Base-by-base conservation (phyloP, 257 asterid species). In the Oldenlandia corymbosa region DNA sequence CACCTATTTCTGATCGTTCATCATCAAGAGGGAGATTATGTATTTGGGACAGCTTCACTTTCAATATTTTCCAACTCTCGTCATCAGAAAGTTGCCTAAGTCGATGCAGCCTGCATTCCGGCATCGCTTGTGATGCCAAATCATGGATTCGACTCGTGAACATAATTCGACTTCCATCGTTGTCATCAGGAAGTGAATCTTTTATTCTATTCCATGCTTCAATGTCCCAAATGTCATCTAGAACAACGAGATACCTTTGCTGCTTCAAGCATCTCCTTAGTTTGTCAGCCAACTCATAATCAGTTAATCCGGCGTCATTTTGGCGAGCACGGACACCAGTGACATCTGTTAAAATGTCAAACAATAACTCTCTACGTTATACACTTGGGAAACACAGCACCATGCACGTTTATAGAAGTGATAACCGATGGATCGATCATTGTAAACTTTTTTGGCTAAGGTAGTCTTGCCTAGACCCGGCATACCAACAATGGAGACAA, bases 171-270 rank as follows among this genome's bases (percentile, higher is more conserved):
- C 75, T 71, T 32, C 49, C 58, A 10, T 37, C 49, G 17, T 28
- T 18, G 18, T 58, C 60, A 57, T 71, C 32, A 56, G 75, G 75
- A 18, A 28, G 39, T 45, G 36, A 5, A 1, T 21, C 37, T 12
- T 27, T 39, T 4, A 66, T 6, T 0, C 8, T 50, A 16, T 66
- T 45, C 71, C 59, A 62, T 16, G 68, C 51, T 13, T 1, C 5
- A 41, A 67, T 39, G 54, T 47, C 63, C 71, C 75, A 71, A 55
- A 72, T 24, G 27, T 67, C 73, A 67, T 72, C 73, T 18, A 72
- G 24, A 3, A 72, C 77, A 53, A 72, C 13, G 26, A 67, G 50
- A 26, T 42, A 72, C 37, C 69, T 72, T 28, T 13, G 30, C 34
- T 60, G 64, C 21, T 42, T 47, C 13, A 68, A 45, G 48, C 63